Evolutionary conservation across 2,329 filamentous ascomycete species (phyloP).

Genomic region (Metarhizium humberi): DNA sequence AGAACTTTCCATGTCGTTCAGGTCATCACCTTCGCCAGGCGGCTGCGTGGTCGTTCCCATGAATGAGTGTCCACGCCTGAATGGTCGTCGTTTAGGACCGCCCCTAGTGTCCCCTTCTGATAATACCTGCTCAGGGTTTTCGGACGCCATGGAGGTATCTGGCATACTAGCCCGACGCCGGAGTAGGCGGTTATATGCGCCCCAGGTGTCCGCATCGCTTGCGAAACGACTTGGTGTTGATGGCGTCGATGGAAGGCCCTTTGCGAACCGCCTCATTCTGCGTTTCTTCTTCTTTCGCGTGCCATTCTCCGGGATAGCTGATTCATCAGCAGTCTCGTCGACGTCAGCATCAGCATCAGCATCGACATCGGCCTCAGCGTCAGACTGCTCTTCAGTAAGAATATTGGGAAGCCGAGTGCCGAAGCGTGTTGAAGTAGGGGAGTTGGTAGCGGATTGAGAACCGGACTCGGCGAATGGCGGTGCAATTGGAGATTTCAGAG

Average conservation of each 20-base stretch:
- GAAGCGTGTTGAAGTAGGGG: conserved; percentile 35
- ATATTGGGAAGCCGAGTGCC: conserved; percentile 43
- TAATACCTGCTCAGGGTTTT: conserved; percentile 50
- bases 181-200: conserved; percentile 39
- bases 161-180: conserved; percentile 58
- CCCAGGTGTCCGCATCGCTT: conserved; percentile 30
- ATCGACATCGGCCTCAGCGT: conserved; percentile 33
- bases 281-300: conserved; percentile 45
- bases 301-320: conserved; percentile 29
- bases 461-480: conserved; percentile 22
- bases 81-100: conserved; percentile 39
- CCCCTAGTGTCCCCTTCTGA: conserved; percentile 70
- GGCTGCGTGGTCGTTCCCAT: conserved; percentile 37
- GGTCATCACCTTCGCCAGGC: conserved; percentile 34
- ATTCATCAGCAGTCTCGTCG: conserved; percentile 69
- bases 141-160: conserved; percentile 32
- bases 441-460: conserved; percentile 33
- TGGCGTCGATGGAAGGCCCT: conserved; percentile 53
- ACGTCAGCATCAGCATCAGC: conserved; percentile 24
- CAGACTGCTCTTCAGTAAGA: conserved; percentile 38
- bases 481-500: conserved; percentile 30
- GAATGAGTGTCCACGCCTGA: conserved; percentile 51
- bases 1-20: conserved; percentile 42
- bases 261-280: conserved; percentile 50
- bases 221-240: conserved; percentile 48